Evolutionary conservation across 495 filamentous ascomycete species (phyloP).

Genomic region (Podospora appendiculata): DNA sequence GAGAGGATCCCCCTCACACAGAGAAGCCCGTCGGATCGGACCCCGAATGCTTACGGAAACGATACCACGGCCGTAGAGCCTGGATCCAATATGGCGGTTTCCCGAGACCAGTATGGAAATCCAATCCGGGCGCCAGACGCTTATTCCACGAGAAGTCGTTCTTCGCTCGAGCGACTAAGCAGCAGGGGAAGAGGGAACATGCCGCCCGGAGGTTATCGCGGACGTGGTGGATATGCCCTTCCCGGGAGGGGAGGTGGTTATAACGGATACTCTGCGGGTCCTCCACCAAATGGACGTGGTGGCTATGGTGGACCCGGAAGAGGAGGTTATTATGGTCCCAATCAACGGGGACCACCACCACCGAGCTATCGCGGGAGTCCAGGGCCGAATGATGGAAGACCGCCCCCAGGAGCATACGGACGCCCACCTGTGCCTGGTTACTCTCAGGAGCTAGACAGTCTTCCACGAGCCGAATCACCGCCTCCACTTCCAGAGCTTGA

Average conservation of each 20-base stretch:
- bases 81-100: conserved; percentile 19
- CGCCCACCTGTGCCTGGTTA: conserved; percentile 32
- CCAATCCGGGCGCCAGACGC: conserved; percentile 42
- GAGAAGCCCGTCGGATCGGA: conserved; percentile 45
- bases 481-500: conserved; percentile 55
- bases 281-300: conserved; percentile 22
- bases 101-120: conserved; percentile 64
- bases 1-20: conserved; percentile 79
- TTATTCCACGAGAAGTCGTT: conserved; percentile 49
- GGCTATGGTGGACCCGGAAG: conserved; percentile 35
- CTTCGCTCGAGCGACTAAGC: conserved; percentile 55
- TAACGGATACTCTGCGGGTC: conserved; percentile 23
- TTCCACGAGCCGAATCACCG: conserved; percentile 52
- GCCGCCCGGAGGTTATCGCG: conserved; percentile 42
- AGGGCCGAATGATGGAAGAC: conserved; percentile 38
- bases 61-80: conserved; percentile 23
- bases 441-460: conserved; percentile 26
- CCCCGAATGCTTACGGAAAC: conserved; percentile 27
- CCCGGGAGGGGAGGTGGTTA: conserved; percentile 32
- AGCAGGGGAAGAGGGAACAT: conserved; percentile 43
- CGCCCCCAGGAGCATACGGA: conserved; percentile 38
- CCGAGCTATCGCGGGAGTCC: conserved; percentile 35
- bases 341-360: conserved; percentile 44
- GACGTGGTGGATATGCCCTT: conserved; percentile 43
- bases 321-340: conserved; percentile 39